Conservation (phyloP, 2,329 filamentous ascomycete genomes). For the Ascocoryne sarcoides region DNA sequence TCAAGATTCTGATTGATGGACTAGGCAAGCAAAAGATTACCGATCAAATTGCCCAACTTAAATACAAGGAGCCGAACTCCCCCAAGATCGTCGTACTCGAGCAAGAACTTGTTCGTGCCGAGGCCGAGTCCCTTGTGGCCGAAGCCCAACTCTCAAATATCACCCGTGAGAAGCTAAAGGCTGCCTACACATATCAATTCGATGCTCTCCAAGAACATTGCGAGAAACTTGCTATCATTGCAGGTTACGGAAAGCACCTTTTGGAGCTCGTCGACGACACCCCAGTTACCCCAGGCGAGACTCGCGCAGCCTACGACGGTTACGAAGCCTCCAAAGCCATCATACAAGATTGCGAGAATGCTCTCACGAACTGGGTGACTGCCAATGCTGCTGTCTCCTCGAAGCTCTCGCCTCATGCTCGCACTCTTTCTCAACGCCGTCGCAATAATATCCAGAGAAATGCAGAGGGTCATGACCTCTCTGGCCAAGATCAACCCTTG, state of each 20-base stretch:
- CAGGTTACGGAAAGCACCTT: constrained; percentile 96
- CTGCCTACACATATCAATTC: constrained; percentile 96
- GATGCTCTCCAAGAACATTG: constrained; percentile 95
- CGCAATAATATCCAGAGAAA: constrained; percentile 61
- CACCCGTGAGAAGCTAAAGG: constrained; percentile 98
- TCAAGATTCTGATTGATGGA: constrained; percentile 14
- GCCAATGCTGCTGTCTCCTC: constrained; percentile 82
- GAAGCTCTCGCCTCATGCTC: constrained; percentile 78
- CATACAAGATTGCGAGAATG: constrained; percentile 97
- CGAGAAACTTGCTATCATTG: constrained; percentile 97
- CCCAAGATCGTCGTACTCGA: constrained; percentile 96
- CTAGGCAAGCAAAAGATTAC: constrained; percentile 97
- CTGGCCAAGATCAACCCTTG: constrained; percentile 69
- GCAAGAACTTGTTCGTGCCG: constrained; percentile 95
- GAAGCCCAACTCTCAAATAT: constrained; percentile 99
- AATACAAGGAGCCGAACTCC: constrained; percentile 99
- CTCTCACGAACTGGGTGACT: constrained; percentile 93
- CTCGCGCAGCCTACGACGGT: constrained; percentile 88
- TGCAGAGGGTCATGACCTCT: constrained; percentile 70
- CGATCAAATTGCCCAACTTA: constrained; percentile 95
- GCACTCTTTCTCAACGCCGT: constrained; percentile 78
- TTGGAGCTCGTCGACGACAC: constrained; percentile 94
- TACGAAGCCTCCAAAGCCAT: constrained; percentile 98
- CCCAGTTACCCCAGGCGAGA: constrained; percentile 94
- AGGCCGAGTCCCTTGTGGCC: constrained; percentile 96